Evolutionary conservation across 1,284 basidiomycete genomes (phyloP).

Genomic region (Tylopilus sp.): DNA sequence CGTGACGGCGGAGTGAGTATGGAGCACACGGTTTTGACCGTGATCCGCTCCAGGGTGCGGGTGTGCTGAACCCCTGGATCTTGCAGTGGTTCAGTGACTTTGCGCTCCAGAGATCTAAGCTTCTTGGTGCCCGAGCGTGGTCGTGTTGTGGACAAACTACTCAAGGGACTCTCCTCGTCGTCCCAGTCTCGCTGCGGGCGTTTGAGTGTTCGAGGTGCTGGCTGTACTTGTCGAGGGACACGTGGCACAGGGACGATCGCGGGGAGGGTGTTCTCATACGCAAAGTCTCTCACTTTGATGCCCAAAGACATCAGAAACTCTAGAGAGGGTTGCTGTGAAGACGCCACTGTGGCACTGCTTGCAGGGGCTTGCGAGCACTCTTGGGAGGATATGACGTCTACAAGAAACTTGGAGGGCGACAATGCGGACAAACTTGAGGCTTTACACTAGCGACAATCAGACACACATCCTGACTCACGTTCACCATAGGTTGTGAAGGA

Average conservation of each 20-base stretch:
- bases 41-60: conserved; percentile 22
- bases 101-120: conserved; percentile 41
- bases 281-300: conserved; percentile 72
- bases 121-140: conserved; percentile 25
- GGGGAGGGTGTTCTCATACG: conserved; percentile 62
- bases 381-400: conserved; percentile 8
- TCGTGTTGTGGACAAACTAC: conserved; percentile 1
- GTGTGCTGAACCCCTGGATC: conserved; percentile 17
- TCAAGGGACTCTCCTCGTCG: conserved; percentile 25
- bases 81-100: conserved; percentile 50
- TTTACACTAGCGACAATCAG: conserved; percentile 20
- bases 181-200: conserved; percentile 36
- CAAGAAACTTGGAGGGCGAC: conserved; percentile 22
- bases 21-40: conserved; percentile 19
- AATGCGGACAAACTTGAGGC: conserved; percentile 32
- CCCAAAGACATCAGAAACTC: conserved; percentile 45
- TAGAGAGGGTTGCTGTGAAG: conserved; percentile 37
- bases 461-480: conserved; percentile 34
- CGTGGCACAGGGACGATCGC: conserved; percentile 49
- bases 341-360: conserved; percentile 1
- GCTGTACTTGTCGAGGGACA: conserved; percentile 47
- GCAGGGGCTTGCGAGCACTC: conserved; percentile 22
- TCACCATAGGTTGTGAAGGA: conserved; percentile 22
- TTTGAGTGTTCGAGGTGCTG: conserved; percentile 39
- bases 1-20: conserved; percentile 10